Evolutionary conservation across 495 filamentous ascomycete species (phyloP).

Genomic region (Hyphodiscus hymeniophilus): DNA sequence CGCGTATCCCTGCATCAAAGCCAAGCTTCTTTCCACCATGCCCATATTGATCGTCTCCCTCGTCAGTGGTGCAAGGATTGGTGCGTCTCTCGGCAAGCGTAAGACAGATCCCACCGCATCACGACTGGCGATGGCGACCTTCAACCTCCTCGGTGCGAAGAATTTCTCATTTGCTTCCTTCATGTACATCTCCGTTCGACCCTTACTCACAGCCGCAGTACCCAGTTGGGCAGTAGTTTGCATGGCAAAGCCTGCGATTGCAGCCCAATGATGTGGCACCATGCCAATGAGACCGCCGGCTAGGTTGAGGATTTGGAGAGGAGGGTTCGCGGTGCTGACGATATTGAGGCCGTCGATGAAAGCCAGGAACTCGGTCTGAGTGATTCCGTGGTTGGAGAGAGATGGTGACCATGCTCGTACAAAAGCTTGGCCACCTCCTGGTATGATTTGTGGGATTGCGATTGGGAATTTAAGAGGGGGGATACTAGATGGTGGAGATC

Average conservation of each 20-base stretch:
- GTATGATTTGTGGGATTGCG: constrained; percentile 23
- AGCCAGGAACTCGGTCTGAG: constrained; percentile 20
- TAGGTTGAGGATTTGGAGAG: constrained; percentile 28
- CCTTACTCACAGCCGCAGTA: constrained; percentile 23
- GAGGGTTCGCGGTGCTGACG: constrained; percentile 24
- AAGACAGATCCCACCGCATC: constrained; percentile 15
- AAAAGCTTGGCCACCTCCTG: constrained; percentile 22
- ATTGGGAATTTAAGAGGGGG: constrained; percentile 16
- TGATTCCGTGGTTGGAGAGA: constrained; percentile 24
- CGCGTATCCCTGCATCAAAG: constrained; percentile 24
- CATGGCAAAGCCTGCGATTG: constrained; percentile 24
- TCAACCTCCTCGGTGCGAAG: constrained; percentile 24
- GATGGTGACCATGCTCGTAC: constrained; percentile 25
- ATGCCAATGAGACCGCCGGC: constrained; percentile 27
- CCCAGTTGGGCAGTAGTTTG: constrained; percentile 24
- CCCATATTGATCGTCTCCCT: constrained; percentile 11
- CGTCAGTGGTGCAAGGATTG: constrained; percentile 17
- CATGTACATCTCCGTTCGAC: constrained; percentile 23
- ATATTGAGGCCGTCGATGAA: constrained; percentile 29
- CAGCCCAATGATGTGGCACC: constrained; percentile 28
- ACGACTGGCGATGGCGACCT: constrained; percentile 21
- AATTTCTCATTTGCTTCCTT: constrained; percentile 25
- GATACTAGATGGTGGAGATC: not conserved
- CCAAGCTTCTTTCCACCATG: constrained; percentile 12
- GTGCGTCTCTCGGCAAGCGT: constrained; percentile 10